These are phyloP conservation scores for Pseudoscleropodium purum DNA, from an alignment of 225 moss, liverwort and hornwort genomes.

Conservation along the genomic window DNA sequence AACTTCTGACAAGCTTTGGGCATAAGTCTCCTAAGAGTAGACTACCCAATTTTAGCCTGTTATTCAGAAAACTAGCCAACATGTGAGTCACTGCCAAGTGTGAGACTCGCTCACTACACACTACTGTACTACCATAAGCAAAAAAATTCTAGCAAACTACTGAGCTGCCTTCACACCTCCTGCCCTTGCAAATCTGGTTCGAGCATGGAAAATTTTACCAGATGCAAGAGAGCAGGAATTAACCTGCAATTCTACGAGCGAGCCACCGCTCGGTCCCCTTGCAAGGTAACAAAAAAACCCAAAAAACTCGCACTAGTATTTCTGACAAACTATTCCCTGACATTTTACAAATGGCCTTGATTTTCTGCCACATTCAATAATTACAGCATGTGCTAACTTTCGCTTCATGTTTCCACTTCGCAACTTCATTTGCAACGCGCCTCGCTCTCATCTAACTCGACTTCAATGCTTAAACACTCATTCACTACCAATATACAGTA, in stretches of 20 bases:
- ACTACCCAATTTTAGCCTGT: background rate
- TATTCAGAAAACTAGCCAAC: background rate
- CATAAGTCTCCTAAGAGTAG: background rate
- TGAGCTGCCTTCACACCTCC: background rate
- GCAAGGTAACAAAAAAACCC: background rate
- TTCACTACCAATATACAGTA: background rate
- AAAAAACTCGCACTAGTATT: background rate
- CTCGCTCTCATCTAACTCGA: background rate
- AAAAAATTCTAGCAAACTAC: background rate
- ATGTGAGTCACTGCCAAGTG: constrained; percentile 1
- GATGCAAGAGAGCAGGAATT: constrained; percentile 1
- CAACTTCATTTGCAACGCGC: constrained; percentile 3
- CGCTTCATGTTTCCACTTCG: background rate
- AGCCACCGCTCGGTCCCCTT: background rate
- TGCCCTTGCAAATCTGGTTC: background rate
- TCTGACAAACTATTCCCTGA: constrained; percentile 22
- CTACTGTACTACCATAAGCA: background rate
- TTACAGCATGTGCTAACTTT: constrained; percentile 16
- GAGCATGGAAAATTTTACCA: constrained; percentile 9
- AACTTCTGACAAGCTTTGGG: constrained; percentile 9
- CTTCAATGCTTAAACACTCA: background rate
- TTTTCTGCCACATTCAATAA: constrained; percentile 27
- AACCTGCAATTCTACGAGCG: background rate
- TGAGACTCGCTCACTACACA: background rate
- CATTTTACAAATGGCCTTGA: constrained; percentile 35